Base-by-base conservation (phyloP, 345 rosid genomes). In the Linum tenue region DNA sequence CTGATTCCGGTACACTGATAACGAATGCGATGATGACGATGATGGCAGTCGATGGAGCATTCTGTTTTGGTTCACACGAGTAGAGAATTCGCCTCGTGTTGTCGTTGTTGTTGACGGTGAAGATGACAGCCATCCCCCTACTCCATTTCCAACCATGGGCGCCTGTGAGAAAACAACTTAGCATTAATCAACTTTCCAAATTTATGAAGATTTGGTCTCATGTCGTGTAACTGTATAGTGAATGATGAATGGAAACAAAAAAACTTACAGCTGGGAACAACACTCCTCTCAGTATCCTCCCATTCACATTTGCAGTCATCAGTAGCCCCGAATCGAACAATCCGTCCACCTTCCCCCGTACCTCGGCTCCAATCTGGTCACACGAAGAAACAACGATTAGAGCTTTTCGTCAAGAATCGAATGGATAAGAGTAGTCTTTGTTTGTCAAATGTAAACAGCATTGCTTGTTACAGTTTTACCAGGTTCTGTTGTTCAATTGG, bases 301-400 rank as follows among this genome's bases (percentile, higher is more conserved):
- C 95, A 37, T 84, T 78, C 10, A 85, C 84, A 22, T 69, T 79
- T 5, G 91, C 89, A 11, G 95, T 88, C 69, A 88, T 70, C 12
- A 88, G 69, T 70, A 83, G 76, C 55, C 95, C 95, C 0, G 89
- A 81, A 68, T 88, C 95, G 36, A 88, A 88, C 0, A 85, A 79
- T 68, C 86, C 89, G 31, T 88, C 95, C 2, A 88, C 87, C 73
- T 80, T 85, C 43, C 95, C 95, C 0, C 68, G 70, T 7, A 88
- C 83, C 37, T 88, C 89, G 17, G 87, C 85, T 51, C 95, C 95
- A 16, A 82, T 73, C 95, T 85, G 59, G 9, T 65, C 6, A 68
- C 12, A 59, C 14, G 43, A 62, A 36, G 0, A 42, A 37, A 17
- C 4, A 53, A 69, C 7, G 50, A 31, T 10, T 7, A 12, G 36